phyloP scores from a whole-genome alignment of 2,329 filamentous ascomycete species.

The Diaporthe humulicola region DNA sequence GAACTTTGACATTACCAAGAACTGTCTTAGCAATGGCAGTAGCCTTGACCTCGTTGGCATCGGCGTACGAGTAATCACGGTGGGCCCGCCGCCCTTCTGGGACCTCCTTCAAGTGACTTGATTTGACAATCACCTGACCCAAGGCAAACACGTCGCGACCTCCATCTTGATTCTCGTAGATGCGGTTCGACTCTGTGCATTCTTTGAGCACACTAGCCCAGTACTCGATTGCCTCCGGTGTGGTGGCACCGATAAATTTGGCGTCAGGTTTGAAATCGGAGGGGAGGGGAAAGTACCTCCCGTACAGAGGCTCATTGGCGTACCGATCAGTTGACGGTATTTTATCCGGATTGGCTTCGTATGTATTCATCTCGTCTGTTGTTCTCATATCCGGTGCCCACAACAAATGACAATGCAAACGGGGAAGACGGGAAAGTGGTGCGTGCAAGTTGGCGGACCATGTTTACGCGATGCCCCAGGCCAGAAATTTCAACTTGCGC shows the following conservation, averaged over 20 bases:
- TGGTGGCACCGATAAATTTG: background rate
- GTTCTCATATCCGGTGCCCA: too few relatives aligned
- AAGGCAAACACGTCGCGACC: constrained; percentile 58
- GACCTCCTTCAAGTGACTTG: background rate
- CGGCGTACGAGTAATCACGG: constrained; percentile 54
- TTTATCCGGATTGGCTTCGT: background rate
- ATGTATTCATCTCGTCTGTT: background rate
- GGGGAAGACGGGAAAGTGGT: too few relatives aligned
- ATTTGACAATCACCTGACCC: constrained; percentile 55
- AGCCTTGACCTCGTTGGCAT: constrained; percentile 56
- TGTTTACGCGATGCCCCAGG: background rate
- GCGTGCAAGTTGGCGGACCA: too few relatives aligned
- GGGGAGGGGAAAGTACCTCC: background rate
- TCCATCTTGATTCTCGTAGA: constrained; percentile 51
- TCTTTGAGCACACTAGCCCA: constrained; percentile 49
- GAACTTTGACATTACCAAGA: background rate
- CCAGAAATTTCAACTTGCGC: background rate
- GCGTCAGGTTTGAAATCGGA: background rate
- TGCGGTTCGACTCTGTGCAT: constrained; percentile 47
- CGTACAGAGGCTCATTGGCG: background rate
- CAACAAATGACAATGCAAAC: background rate
- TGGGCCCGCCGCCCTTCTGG: constrained; percentile 40
- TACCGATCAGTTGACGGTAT: background rate
- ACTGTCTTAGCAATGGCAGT: constrained; percentile 36
- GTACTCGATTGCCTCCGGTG: constrained; percentile 42